Evolutionary conservation across 1,284 basidiomycete species (phyloP).

Genomic region (Melampsora americana): DNA sequence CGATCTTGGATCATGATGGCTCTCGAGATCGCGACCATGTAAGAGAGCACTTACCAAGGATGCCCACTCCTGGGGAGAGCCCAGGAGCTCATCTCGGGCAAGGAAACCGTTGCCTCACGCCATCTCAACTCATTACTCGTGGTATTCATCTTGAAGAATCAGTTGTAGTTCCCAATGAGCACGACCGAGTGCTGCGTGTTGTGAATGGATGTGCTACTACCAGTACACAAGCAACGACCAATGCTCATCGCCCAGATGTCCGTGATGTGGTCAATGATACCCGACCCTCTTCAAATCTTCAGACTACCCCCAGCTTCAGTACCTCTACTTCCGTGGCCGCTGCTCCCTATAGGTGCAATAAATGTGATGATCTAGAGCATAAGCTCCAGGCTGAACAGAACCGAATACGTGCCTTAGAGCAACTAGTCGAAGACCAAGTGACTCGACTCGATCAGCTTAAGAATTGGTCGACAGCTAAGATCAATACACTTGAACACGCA

Average conservation of each 20-base stretch:
- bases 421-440: constrained; percentile 11
- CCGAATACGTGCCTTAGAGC: constrained; percentile 3
- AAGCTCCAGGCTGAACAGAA: background rate
- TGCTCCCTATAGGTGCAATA: background rate
- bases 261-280: background rate
- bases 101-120: background rate
- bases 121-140: constrained; percentile 12
- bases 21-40: background rate
- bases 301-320: background rate
- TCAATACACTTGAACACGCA: constrained; percentile 21
- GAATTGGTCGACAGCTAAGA: constrained; percentile 40
- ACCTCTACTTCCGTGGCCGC: background rate
- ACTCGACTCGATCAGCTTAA: constrained; percentile 26
- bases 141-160: background rate
- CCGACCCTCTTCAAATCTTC: background rate
- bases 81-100: background rate
- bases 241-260: background rate
- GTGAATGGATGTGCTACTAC: constrained; percentile 24
- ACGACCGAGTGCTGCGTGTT: constrained; percentile 19
- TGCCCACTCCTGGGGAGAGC: constrained; percentile 8
- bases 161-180: constrained; percentile 6
- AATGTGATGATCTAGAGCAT: constrained; percentile 21
- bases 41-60: constrained; percentile 22
- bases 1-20: constrained; percentile 5
- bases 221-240: constrained; percentile 13